These are phyloP conservation scores for Xylaria telfairii DNA, from an alignment of 495 filamentous ascomycete genomes.

Conservation along the genomic window DNA sequence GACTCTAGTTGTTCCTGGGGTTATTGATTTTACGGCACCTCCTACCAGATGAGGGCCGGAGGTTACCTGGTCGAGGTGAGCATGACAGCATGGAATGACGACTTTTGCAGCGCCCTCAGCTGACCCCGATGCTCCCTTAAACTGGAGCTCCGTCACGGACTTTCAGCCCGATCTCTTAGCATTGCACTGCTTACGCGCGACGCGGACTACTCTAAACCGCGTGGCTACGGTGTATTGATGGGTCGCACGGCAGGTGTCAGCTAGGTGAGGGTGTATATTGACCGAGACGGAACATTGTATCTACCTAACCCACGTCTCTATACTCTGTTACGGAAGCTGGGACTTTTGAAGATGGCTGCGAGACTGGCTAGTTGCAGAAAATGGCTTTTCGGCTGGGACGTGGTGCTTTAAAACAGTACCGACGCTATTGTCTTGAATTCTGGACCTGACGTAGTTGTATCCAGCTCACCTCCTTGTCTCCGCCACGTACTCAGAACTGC, in stretches of 20 bases:
- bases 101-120: slow-evolving; percentile 4
- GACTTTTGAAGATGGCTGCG: neutral
- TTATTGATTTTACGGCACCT: neutral
- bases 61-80: neutral
- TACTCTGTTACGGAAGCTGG: neutral
- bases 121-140: slow-evolving; percentile 14
- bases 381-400: neutral
- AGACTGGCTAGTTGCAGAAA: neutral
- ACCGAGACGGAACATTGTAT: neutral
- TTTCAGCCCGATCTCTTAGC: neutral
- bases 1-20: neutral
- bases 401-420: neutral
- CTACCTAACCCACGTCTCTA: no score
- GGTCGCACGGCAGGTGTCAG: slow-evolving; percentile 5
- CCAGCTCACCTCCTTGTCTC: neutral
- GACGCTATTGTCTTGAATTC: neutral
- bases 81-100: slow-evolving; percentile 3
- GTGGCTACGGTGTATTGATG: neutral
- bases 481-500: neutral
- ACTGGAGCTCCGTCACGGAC: neutral
- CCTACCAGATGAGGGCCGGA: neutral
- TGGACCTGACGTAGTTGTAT: neutral
- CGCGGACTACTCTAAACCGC: neutral
- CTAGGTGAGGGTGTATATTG: neutral
- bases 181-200: slow-evolving; percentile 3